Percentiles rank a stretch among this genome's conserved stretches.
phyloP scores from a whole-genome alignment of 345 rosid species.

The Odontarrhena argentea region DNA sequence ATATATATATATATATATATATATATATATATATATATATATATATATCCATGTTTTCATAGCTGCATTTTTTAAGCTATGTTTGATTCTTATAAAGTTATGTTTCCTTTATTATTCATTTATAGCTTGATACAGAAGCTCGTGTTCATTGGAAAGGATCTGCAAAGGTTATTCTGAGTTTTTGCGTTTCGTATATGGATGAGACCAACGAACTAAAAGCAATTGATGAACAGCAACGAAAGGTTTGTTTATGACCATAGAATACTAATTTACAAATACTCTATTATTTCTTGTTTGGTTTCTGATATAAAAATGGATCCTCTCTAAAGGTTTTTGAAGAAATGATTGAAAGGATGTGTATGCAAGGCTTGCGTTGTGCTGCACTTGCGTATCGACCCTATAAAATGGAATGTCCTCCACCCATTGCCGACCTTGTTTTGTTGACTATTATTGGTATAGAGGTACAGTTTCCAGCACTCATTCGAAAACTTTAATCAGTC shows the following conservation, averaged over 20 bases:
- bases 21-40: too few relatives aligned
- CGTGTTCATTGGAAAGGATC: conserved; percentile 93
- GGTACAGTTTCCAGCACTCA: conserved; percentile 47
- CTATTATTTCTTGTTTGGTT: neutral
- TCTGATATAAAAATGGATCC: neutral
- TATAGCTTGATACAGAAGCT: conserved; percentile 56
- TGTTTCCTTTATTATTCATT: conserved; percentile 4
- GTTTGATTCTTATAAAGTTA: conserved; percentile 41
- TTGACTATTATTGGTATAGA: conserved; percentile 84
- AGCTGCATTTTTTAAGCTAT: neutral
- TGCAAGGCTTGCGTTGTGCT: conserved; percentile 73
- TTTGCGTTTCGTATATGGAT: conserved; percentile 65
- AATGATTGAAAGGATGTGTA: conserved; percentile 71
- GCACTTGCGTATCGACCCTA: conserved; percentile 74
- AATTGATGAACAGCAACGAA: conserved; percentile 49
- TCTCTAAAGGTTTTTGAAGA: conserved; percentile 49
- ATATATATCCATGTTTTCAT: neutral
- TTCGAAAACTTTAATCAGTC: neutral
- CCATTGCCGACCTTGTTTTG: conserved; percentile 67
- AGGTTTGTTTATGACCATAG: conserved; percentile 42
- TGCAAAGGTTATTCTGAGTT: conserved; percentile 72
- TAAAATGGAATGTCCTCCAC: conserved; percentile 54
- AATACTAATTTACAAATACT: neutral
- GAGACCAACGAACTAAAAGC: conserved; percentile 47
- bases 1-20: too few relatives aligned